Evolutionary conservation across 2,329 filamentous ascomycete genomes (phyloP).

Genomic region (Penicillium polonicum): DNA sequence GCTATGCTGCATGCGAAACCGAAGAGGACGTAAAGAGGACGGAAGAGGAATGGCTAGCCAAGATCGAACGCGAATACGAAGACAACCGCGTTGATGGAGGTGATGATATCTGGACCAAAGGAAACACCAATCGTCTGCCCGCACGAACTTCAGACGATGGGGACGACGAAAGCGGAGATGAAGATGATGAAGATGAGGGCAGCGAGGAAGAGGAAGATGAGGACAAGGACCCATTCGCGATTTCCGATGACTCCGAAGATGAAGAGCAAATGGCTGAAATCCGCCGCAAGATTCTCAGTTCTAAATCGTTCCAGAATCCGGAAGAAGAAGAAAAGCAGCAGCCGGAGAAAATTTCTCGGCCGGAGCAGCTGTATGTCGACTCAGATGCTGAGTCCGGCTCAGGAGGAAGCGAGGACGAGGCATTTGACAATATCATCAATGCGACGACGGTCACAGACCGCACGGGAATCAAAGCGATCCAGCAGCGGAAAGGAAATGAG

Average conservation of each 20-base stretch:
- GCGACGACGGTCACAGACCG: slow-evolving; percentile 86
- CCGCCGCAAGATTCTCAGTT: slow-evolving; percentile 81
- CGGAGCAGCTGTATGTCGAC: slow-evolving; percentile 56
- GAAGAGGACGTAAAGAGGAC: slow-evolving; percentile 80
- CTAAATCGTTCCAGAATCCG: slow-evolving; percentile 76
- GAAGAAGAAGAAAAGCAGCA: slow-evolving; percentile 51
- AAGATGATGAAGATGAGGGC: slow-evolving; percentile 48
- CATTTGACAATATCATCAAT: slow-evolving; percentile 90
- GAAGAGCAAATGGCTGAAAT: slow-evolving; percentile 93
- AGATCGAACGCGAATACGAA: slow-evolving; percentile 84
- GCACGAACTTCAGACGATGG: slow-evolving; percentile 54
- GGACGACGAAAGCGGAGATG: slow-evolving; percentile 47
- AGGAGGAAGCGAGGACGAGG: slow-evolving; percentile 64
- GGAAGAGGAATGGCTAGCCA: slow-evolving; percentile 83
- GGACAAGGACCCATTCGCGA: slow-evolving; percentile 66
- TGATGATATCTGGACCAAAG: slow-evolving; percentile 83
- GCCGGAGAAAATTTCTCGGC: slow-evolving; percentile 62
- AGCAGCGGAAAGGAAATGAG: slow-evolving; percentile 54
- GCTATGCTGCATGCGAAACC: slow-evolving; percentile 79
- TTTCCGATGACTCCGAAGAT: slow-evolving; percentile 77
- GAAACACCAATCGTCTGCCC: slow-evolving; percentile 74
- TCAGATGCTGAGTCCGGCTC: slow-evolving; percentile 70
- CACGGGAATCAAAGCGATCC: slow-evolving; percentile 67
- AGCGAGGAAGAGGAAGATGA: slow-evolving; percentile 46
- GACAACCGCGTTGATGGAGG: slow-evolving; percentile 65